A percentile compares a stretch with the other conserved stretches of the same genome.
phyloP scores from a whole-genome alignment of 1,284 basidiomycete genomes.

The Mrakiaceae sp. region DNA sequence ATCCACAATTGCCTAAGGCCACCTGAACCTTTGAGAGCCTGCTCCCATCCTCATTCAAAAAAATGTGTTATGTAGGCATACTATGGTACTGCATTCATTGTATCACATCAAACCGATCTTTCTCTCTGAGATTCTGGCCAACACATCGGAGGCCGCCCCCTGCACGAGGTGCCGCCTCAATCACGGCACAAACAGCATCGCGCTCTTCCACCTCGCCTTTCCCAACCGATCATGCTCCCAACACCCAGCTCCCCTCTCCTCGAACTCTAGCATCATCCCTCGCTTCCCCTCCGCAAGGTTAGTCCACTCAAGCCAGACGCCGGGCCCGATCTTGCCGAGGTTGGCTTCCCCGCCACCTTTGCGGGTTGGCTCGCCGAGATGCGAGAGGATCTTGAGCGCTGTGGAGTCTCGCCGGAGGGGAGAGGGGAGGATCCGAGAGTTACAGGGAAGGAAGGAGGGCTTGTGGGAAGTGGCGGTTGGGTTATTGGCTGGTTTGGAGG shows the following conservation, averaged over 20 bases:
- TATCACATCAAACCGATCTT: too few species aligned
- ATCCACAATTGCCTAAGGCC: too few species aligned
- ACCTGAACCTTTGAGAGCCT: too few species aligned
- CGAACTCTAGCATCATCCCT: conserved; percentile 11
- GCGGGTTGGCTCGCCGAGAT: conserved; percentile 9
- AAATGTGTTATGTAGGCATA: too few species aligned
- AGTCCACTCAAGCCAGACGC: conserved; percentile 15
- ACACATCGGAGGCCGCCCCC: too few species aligned
- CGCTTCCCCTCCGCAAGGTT: neutral
- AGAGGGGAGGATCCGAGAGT: neutral
- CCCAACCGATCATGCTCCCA: conserved; percentile 5
- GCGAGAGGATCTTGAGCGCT: neutral
- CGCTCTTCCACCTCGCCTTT: neutral
- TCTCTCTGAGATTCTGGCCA: too few species aligned
- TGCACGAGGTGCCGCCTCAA: too few species aligned
- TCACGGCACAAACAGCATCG: conserved; percentile 1
- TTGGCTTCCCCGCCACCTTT: conserved; percentile 12
- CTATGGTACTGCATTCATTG: too few species aligned
- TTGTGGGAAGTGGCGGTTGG: too few species aligned
- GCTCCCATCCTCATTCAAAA: too few species aligned
- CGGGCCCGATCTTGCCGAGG: conserved; percentile 8
- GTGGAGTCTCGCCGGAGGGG: neutral
- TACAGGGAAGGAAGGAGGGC: neutral
- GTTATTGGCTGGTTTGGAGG: too few species aligned
- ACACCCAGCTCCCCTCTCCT: conserved; percentile 7